Conservation (phyloP, 2,329 filamentous ascomycete species). For the Phyllosticta citrichinensis region DNA sequence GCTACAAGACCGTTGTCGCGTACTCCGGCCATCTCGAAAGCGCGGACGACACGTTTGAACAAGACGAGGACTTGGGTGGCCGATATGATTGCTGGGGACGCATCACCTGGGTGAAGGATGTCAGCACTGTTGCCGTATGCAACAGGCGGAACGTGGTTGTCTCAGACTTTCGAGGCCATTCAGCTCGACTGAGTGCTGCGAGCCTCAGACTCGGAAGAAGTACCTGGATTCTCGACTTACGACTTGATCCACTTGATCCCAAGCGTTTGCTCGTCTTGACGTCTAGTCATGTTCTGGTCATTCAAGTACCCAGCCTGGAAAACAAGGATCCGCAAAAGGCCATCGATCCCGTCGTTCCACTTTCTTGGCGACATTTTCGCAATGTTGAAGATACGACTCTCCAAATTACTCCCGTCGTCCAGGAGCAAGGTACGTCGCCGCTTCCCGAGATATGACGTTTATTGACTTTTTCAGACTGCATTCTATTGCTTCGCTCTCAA, state of each 20-base stretch:
- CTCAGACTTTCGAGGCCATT: constrained; percentile 22
- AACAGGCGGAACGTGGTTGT: constrained; percentile 33
- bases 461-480: constrained; percentile 15
- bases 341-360: constrained; percentile 24
- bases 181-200: constrained; percentile 17
- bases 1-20: neutral
- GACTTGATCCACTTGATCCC: constrained; percentile 36
- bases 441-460: neutral
- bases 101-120: constrained; percentile 38
- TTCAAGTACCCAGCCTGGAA: constrained; percentile 31
- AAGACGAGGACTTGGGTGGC: constrained; percentile 25
- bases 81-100: constrained; percentile 40
- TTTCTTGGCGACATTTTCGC: constrained; percentile 46
- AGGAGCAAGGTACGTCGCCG: constrained; percentile 22
- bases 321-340: constrained; percentile 13
- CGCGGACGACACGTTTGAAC: constrained; percentile 14
- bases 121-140: constrained; percentile 43
- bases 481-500: constrained; percentile 24
- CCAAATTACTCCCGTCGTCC: constrained; percentile 20
- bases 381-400: constrained; percentile 44
- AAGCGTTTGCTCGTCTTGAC: constrained; percentile 52
- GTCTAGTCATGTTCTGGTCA: constrained; percentile 39
- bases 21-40: constrained; percentile 12
- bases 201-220: constrained; percentile 19
- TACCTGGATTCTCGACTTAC: constrained; percentile 48